Base-by-base conservation (phyloP, 2,329 filamentous ascomycete genomes). In the Neonectria sp. region DNA sequence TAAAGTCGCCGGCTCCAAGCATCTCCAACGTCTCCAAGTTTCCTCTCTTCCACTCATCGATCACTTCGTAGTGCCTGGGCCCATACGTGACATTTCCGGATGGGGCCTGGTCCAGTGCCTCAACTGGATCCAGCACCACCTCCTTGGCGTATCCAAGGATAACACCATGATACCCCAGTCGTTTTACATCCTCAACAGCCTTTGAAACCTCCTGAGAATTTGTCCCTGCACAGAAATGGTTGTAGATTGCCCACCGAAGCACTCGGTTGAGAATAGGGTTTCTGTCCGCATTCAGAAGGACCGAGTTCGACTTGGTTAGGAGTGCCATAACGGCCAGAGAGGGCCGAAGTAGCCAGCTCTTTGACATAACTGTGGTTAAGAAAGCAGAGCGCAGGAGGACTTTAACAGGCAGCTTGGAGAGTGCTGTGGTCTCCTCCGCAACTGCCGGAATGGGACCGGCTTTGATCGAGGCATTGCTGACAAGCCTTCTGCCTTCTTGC, bases 181-280 rank as follows among this genome's bases (percentile, higher is more conserved):
- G 67, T 70, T 85, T 86, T 57, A 88, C 84, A 2, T 79, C 78
- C 3, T 78, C 73, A 27, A 86, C 81, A 0, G 83, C 86, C 6
- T 76, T 76, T 35, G 81, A 78, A 2, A 88, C 85, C 62, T 88
- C 86, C 1, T 65, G 60, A 46, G 82, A 80, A 59, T 84, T 87
- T 31, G 83, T 82, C 0, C 87, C 87, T 0, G 86, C 87, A 68
- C 87, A 89, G 76, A 89, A 89, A 53, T 89, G 87, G 65, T 87
- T 83, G 71, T 89, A 89, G 17, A 89, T 80, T 4, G 85, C 73
- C 55, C 80, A 76, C 49, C 83, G 81, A 12, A 88, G 73, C 4
- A 86, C 21, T 1, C 79, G 79, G 71, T 86, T 86, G 17, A 78
- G 65, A 1, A 76, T 8, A 1, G 71, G 73, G 31, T 78, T 78